Evolutionary conservation across 768 basidiomycete species (phyloP), one percentile per base, ranked within the genome.

Genomic region (Lentinula sp.): DNA sequence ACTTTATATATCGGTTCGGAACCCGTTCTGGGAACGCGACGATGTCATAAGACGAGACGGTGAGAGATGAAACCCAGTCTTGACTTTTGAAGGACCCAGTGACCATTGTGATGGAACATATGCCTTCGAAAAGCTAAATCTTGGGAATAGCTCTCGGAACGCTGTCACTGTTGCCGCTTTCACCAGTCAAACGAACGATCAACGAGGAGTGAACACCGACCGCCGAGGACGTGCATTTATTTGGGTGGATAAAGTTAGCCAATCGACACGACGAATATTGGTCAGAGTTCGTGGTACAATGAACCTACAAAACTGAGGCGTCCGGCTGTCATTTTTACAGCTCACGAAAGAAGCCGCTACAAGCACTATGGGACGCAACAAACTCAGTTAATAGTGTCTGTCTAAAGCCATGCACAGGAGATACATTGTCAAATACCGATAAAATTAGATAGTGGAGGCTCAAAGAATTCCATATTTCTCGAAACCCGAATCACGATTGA

Each of bases 41-140:
- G 18, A 54, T 54, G 53, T 54, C 53, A 54, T 54, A n/a, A 13
- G 53, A 54, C 53, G 51, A 35, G 51, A 52, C 37, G 37, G 42
- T 43, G 42, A 43, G 42, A 43, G 42, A 5, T 43, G 42, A 43
- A 13, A 10, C 13, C 42, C 5, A n/a, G 28, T 43, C n/a, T 15
- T 45, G 43, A 18, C 7, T 15, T 45, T 18, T 10, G n/a, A 45
- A 16, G n/a, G 43, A 45, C n/a, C 43, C 43, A 45, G n/a, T 45
- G 43, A 45, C 43, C 43, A 18, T 11, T 15, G 39, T 40, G 39
- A 40, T 45, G n/a, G 43, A 18, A 45, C 4, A 45, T 1, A 0
- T 1, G 7, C 16, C 7, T 45, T 16, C 15, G 15, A 45, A 18
- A 15, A 45, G 43, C 9, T 8, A 48, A 48, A 6, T n/a, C 46